Percentiles rank a stretch among this genome's conserved stretches.
Conservation (phyloP, 2,329 filamentous ascomycete genomes). For the Trichophyton schoenleinii region DNA sequence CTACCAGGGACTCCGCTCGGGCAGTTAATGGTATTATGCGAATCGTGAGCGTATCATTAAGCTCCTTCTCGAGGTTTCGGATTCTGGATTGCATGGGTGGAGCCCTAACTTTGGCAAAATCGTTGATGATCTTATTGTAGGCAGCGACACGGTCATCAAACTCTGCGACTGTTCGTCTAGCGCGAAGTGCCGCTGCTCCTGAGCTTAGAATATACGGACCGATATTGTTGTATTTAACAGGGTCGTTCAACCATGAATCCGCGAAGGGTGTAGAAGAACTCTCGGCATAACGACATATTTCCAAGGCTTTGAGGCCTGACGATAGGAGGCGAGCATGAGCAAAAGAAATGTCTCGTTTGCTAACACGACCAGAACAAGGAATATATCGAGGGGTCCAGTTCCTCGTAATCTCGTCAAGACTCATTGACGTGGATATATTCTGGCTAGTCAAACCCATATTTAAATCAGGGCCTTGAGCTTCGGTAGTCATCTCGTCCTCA, state of each 20-base stretch:
- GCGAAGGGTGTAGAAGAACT: constrained; percentile 18
- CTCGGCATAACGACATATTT: constrained; percentile 57
- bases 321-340: constrained; percentile 63
- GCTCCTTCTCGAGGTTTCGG: constrained; percentile 32
- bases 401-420: constrained; percentile 31
- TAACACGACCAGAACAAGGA: constrained; percentile 34
- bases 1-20: constrained; percentile 65
- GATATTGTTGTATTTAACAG: constrained; percentile 19
- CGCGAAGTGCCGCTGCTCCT: constrained; percentile 43
- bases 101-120: constrained; percentile 36
- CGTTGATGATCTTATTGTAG: constrained; percentile 34
- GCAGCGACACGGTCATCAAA: constrained; percentile 35
- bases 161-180: constrained; percentile 37
- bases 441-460: not conserved
- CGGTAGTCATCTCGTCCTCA: not conserved
- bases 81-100: constrained; percentile 35
- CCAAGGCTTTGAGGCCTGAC: constrained; percentile 79
- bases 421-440: constrained; percentile 18
- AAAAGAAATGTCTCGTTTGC: constrained; percentile 66
- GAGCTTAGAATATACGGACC: constrained; percentile 34
- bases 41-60: constrained; percentile 40
- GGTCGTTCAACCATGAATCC: constrained; percentile 18
- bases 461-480: not conserved
- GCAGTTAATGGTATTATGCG: constrained; percentile 58
- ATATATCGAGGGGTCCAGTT: constrained; percentile 45